Evolutionary conservation across 2,329 filamentous ascomycete genomes (phyloP).

Genomic region (Zopfia rhizophila): DNA sequence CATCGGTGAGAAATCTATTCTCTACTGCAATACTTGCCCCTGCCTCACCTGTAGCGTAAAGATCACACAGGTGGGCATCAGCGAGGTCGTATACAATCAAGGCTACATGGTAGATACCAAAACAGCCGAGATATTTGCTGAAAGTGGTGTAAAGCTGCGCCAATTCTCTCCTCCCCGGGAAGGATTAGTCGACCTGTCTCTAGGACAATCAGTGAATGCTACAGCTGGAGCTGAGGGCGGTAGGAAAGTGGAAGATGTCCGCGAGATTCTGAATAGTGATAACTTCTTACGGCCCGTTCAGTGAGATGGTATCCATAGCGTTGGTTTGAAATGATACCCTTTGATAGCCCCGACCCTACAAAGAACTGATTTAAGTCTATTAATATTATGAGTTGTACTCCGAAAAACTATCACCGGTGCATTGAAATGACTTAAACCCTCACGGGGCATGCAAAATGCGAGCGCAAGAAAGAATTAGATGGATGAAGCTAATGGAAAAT

Average conservation of each 20-base stretch:
- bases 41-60: slow-evolving; percentile 99
- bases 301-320: too few species aligned
- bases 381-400: too few species aligned
- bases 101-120: slow-evolving; percentile 91
- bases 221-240: not conserved
- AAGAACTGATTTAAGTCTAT: too few species aligned
- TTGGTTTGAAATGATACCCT: too few species aligned
- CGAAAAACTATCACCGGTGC: too few species aligned
- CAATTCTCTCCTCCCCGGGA: slow-evolving; percentile 77
- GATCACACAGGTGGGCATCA: slow-evolving; percentile 95
- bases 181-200: slow-evolving; percentile 44
- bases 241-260: slow-evolving; percentile 27
- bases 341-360: too few species aligned
- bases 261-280: slow-evolving; percentile 33
- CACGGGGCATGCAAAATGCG: too few species aligned
- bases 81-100: slow-evolving; percentile 93
- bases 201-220: slow-evolving; percentile 13
- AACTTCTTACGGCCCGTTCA: slow-evolving; percentile 32
- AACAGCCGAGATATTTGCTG: slow-evolving; percentile 81
- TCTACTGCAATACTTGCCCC: slow-evolving; percentile 97
- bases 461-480: too few species aligned
- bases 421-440: too few species aligned
- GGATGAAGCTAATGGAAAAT: too few species aligned
- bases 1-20: slow-evolving; percentile 80
- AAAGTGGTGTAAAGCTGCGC: slow-evolving; percentile 84